Percentiles rank a stretch among this genome's conserved stretches.
Evolutionary conservation across 208 protist species (phyloP).

Genomic region (Acanthamoeba lenticulata): DNA sequence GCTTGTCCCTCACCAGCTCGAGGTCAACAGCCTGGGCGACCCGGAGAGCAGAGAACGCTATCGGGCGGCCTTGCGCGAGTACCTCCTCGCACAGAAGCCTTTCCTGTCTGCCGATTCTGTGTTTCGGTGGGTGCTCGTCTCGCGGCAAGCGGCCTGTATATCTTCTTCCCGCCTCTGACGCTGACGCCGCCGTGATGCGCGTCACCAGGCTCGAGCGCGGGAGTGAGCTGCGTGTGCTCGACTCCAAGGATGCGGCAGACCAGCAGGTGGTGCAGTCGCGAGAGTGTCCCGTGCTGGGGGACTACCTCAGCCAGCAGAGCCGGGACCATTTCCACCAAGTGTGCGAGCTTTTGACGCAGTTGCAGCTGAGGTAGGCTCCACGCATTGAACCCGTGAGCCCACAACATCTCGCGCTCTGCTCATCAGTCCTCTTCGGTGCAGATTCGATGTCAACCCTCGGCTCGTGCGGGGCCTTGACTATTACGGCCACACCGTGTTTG

Average conservation of each 20-base stretch:
- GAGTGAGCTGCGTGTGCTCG: constrained; percentile 77
- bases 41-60: constrained; percentile 70
- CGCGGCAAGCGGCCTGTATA: background rate
- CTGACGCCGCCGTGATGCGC: background rate
- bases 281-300: constrained; percentile 63
- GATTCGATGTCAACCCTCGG: constrained; percentile 71
- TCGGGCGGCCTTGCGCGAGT: constrained; percentile 57
- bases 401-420: background rate
- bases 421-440: constrained; percentile 55
- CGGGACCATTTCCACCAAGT: constrained; percentile 67
- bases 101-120: background rate
- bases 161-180: background rate
- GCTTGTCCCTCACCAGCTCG: background rate
- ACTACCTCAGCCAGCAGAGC: constrained; percentile 69
- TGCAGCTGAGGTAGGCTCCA: background rate
- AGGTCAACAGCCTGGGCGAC: constrained; percentile 80
- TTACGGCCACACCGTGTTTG: constrained; percentile 84
- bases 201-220: constrained; percentile 58
- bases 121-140: background rate
- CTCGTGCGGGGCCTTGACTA: constrained; percentile 83
- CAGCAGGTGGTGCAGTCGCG: constrained; percentile 45
- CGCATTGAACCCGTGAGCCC: background rate
- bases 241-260: constrained; percentile 79
- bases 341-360: constrained; percentile 61
- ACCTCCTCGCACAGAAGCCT: background rate